Evolutionary conservation across 2,329 filamentous ascomycete genomes (phyloP).

Genomic region (Penicillium sp.): DNA sequence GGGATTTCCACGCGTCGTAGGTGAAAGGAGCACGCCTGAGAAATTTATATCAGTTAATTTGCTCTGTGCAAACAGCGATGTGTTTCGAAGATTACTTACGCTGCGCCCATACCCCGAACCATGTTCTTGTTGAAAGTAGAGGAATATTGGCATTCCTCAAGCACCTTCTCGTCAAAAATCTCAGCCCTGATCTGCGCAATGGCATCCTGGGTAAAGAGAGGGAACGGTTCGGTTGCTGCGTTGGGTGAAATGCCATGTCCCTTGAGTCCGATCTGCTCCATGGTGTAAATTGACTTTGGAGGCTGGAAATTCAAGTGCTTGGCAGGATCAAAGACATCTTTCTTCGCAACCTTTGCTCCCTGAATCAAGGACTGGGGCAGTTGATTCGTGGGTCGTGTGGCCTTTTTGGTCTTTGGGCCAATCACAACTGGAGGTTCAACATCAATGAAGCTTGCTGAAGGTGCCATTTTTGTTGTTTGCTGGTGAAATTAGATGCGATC

Average conservation of each 20-base stretch:
- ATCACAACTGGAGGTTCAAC: conserved; percentile 23
- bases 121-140: conserved; percentile 55
- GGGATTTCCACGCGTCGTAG: conserved; percentile 62
- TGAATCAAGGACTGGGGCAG: conserved; percentile 33
- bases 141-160: conserved; percentile 58
- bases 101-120: conserved; percentile 54
- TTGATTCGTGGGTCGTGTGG: conserved; percentile 26
- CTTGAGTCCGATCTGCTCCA: conserved; percentile 32
- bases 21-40: conserved; percentile 60
- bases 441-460: conserved; percentile 1
- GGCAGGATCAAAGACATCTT: conserved; percentile 3
- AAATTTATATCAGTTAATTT: background rate
- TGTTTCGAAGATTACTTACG: conserved; percentile 44
- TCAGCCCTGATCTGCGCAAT: conserved; percentile 61
- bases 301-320: conserved; percentile 11
- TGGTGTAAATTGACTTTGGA: conserved; percentile 7
- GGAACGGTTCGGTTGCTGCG: conserved; percentile 64
- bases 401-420: conserved; percentile 32
- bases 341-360: conserved; percentile 15
- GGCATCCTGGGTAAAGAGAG: conserved; percentile 61
- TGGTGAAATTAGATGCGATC: background rate
- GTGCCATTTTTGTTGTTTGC: conserved; percentile 2
- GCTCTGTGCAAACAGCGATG: too few relatives aligned
- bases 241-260: conserved; percentile 59
- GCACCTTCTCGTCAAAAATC: conserved; percentile 57